These are phyloP conservation scores for Linnemannia hyalina DNA, from an alignment of 192 early-diverging fungal species.

Conservation along the genomic window DNA sequence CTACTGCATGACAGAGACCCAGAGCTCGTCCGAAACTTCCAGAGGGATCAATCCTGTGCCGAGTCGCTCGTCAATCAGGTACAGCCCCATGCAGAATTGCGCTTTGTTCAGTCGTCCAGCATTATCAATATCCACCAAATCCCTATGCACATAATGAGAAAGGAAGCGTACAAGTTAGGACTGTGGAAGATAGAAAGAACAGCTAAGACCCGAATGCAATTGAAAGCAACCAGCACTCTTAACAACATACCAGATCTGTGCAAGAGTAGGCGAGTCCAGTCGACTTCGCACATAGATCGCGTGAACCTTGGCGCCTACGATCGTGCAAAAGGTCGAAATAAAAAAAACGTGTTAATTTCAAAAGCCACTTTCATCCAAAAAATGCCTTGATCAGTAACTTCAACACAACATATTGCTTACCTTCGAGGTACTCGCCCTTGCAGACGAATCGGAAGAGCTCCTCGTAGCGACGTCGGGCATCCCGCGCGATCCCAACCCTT, in stretches of 20 bases:
- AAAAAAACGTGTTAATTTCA: slow-evolving; percentile 2
- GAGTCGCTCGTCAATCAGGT: slow-evolving; percentile 64
- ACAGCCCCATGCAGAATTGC: slow-evolving; percentile 61
- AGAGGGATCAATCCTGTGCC: slow-evolving; percentile 51
- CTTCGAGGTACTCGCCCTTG: slow-evolving; percentile 47
- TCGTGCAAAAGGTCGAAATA: not conserved
- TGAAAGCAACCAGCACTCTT: not conserved
- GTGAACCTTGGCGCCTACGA: slow-evolving; percentile 50
- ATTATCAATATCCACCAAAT: slow-evolving; percentile 57
- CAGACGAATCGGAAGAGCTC: slow-evolving; percentile 28
- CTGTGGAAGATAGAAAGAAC: not conserved
- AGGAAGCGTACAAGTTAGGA: not conserved
- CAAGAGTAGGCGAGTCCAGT: slow-evolving; percentile 55
- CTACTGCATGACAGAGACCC: slow-evolving; percentile 50
- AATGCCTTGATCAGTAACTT: not conserved
- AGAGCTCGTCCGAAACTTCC: slow-evolving; percentile 51
- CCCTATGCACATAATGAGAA: slow-evolving; percentile 27
- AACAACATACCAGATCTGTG: slow-evolving; percentile 57
- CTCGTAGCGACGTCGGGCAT: slow-evolving; percentile 56
- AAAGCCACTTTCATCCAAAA: not conserved
- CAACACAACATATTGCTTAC: slow-evolving; percentile 14
- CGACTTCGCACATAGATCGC: slow-evolving; percentile 55
- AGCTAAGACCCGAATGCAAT: not conserved
- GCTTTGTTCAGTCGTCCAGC: slow-evolving; percentile 51
- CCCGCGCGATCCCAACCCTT: slow-evolving; percentile 20